A percentile compares a stretch with the other conserved stretches of the same genome.
Conservation (phyloP, 805 yeast genomes). For the Candida broadrunensis region DNA sequence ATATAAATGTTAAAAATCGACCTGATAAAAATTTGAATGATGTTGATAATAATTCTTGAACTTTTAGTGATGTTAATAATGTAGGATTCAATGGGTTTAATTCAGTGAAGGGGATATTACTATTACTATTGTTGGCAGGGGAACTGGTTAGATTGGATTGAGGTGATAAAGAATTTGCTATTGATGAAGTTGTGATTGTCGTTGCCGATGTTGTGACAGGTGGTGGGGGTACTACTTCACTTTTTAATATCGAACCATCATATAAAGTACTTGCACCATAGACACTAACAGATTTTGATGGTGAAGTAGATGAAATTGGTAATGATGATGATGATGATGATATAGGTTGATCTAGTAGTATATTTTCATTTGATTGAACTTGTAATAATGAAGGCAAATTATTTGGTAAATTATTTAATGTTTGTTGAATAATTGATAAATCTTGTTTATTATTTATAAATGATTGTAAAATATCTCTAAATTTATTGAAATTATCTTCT, state of each 20-base stretch:
- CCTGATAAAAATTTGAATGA: not conserved
- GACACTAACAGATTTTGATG: not conserved
- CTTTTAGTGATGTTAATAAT: slow-evolving; percentile 1
- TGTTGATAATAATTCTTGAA: not conserved
- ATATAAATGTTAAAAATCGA: slow-evolving; percentile 1
- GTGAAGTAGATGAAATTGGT: not conserved
- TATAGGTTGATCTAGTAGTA: too few species aligned
- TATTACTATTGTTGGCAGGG: too few species aligned
- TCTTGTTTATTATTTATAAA: not conserved
- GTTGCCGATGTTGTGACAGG: not conserved
- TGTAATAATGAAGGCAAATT: not conserved
- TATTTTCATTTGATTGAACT: too few species aligned
- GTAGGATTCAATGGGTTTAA: not conserved
- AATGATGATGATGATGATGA: not conserved
- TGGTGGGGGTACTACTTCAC: not conserved
- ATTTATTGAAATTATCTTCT: not conserved
- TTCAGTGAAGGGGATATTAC: not conserved
- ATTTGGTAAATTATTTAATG: not conserved
- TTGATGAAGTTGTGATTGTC: not conserved
- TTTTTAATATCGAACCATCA: not conserved
- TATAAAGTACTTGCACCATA: not conserved
- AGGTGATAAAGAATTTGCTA: not conserved
- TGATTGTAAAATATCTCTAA: not conserved
- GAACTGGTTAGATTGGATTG: not conserved
- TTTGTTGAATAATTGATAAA: not conserved